phyloP scores from a whole-genome alignment of 208 protist species.

The Crithidia expoeki region DNA sequence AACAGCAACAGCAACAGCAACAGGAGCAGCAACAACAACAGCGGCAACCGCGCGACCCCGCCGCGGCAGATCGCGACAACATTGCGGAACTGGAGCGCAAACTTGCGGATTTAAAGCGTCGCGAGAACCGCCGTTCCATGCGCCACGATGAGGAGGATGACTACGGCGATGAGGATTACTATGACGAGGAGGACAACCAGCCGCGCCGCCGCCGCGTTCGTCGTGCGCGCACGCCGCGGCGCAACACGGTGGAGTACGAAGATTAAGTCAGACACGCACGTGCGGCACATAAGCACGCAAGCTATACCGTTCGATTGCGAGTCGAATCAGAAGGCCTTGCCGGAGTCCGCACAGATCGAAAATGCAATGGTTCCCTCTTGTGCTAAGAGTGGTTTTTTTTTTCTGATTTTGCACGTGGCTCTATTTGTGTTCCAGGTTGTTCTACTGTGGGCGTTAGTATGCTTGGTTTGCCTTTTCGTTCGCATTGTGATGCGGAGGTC shows the following conservation, averaged over 20 bases:
- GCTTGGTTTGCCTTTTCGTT: too few species aligned
- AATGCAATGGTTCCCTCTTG: too few species aligned
- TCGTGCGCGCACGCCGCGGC: constrained; percentile 24
- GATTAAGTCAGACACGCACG: constrained; percentile 11
- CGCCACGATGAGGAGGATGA: constrained; percentile 17
- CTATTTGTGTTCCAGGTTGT: too few species aligned
- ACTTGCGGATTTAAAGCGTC: constrained; percentile 44
- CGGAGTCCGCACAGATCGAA: too few species aligned
- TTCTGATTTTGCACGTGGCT: too few species aligned
- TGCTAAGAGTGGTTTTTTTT: too few species aligned
- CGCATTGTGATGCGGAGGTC: too few species aligned
- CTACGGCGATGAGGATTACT: constrained; percentile 32
- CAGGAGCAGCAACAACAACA: constrained; percentile 11
- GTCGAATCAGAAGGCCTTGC: too few species aligned
- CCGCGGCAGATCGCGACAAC: constrained; percentile 14
- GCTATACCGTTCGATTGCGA: too few species aligned
- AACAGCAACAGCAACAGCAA: constrained; percentile 12
- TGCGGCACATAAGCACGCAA: too few species aligned
- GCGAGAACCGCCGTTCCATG: not conserved
- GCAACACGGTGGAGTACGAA: constrained; percentile 20
- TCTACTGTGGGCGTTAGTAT: too few species aligned
- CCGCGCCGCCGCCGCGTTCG: constrained; percentile 24
- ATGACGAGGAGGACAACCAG: constrained; percentile 28
- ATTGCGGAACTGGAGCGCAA: constrained; percentile 50
- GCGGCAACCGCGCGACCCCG: constrained; percentile 4